Percentiles rank a stretch among this genome's conserved stretches.
These are phyloP conservation scores for Helotiales sp. DNA, from an alignment of 2,329 filamentous ascomycete genomes.

Conservation along the genomic window DNA sequence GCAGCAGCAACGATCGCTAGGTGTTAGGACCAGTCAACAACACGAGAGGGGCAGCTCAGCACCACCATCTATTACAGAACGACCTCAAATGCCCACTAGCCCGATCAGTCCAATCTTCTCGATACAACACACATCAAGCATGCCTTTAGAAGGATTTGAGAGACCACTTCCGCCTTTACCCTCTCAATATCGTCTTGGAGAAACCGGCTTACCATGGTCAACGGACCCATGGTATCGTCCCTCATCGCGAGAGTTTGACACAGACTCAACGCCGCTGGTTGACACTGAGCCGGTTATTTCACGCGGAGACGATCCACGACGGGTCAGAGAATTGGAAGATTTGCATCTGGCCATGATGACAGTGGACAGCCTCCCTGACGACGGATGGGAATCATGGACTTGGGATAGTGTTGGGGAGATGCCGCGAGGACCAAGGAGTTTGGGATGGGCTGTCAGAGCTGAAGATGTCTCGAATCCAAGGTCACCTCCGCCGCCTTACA, in stretches of 20 bases:
- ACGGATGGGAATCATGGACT: conserved; percentile 31
- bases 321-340: conserved; percentile 30
- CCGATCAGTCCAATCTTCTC: conserved; percentile 22
- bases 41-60: conserved; percentile 30
- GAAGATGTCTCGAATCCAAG: conserved; percentile 14
- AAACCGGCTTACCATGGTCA: conserved; percentile 35
- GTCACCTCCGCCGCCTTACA: conserved; percentile 28
- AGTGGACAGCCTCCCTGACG: conserved; percentile 31
- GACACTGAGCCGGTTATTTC: conserved; percentile 19
- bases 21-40: conserved; percentile 15
- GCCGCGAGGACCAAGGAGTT: conserved; percentile 29
- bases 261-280: conserved; percentile 5
- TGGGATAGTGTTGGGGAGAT: conserved; percentile 28
- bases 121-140: conserved; percentile 19
- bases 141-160: conserved; percentile 17
- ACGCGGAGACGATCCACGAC: conserved; percentile 31
- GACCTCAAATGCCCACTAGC: conserved; percentile 11
- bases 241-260: conserved; percentile 10
- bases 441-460: conserved; percentile 34
- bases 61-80: conserved; percentile 27
- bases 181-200: conserved; percentile 34
- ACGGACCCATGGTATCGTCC: conserved; percentile 31
- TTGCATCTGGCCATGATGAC: conserved; percentile 37
- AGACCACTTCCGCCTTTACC: conserved; percentile 32
- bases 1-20: conserved; percentile 9